Conservation (phyloP, 352 stramenopile genomes). For the Peronospora destructor region DNA sequence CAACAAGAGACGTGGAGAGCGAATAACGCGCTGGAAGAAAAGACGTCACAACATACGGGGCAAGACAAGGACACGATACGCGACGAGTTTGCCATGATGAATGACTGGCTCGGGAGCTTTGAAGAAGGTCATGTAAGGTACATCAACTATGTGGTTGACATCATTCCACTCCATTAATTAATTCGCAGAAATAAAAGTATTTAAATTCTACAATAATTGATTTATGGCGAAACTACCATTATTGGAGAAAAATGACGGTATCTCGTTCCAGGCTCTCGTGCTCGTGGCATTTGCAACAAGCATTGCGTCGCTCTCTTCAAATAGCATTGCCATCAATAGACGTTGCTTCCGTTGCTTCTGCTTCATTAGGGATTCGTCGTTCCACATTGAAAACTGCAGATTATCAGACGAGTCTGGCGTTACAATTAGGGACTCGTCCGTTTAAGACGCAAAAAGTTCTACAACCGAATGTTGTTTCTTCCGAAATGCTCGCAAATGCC, state of each 20-base stretch:
- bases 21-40: slow-evolving; percentile 28
- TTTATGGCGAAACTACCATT: no score
- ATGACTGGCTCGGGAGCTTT: no score
- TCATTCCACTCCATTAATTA: no score
- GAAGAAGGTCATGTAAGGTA: no score
- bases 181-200: no score
- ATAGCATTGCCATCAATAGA: slow-evolving; percentile 30
- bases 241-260: background rate
- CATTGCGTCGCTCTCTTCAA: slow-evolving; percentile 36
- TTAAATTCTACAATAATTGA: no score
- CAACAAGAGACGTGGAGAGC: slow-evolving; percentile 55
- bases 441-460: slow-evolving; percentile 1
- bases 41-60: slow-evolving; percentile 42
- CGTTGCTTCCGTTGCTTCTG: slow-evolving; percentile 3
- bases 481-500: slow-evolving; percentile 36
- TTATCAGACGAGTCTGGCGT: slow-evolving; percentile 69
- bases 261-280: slow-evolving; percentile 40
- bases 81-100: slow-evolving; percentile 17
- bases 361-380: slow-evolving; percentile 53
- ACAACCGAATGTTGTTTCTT: slow-evolving; percentile 5
- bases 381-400: slow-evolving; percentile 55
- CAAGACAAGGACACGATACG: slow-evolving; percentile 24
- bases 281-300: slow-evolving; percentile 39
- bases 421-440: slow-evolving; percentile 44
- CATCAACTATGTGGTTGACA: no score